These are phyloP conservation scores for Tetrahymena malaccensis DNA, from an alignment of 73 alveolate genomes.

Conservation along the genomic window DNA sequence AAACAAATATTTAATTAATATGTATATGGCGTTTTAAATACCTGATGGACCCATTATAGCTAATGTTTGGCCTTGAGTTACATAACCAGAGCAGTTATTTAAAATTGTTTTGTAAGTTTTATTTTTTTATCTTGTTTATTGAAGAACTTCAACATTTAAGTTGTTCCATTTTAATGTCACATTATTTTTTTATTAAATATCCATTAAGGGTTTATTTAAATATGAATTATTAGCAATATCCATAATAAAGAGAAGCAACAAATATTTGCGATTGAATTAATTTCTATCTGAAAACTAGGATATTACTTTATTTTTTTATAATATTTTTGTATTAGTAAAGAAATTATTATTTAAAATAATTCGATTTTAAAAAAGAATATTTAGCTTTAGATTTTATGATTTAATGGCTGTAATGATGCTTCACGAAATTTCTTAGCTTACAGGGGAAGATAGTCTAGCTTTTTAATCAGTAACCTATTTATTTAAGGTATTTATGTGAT, in stretches of 20 bases:
- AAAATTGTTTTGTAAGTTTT: background rate
- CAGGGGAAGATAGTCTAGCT: background rate
- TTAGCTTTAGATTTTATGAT: background rate
- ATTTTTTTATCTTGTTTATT: background rate
- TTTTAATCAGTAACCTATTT: background rate
- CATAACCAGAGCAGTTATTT: background rate
- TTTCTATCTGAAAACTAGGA: background rate
- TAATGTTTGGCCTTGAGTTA: background rate
- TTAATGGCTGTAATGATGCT: background rate
- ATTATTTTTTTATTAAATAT: background rate
- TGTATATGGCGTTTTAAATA: background rate
- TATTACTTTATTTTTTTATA: background rate
- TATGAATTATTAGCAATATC: background rate
- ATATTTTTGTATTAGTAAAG: no score
- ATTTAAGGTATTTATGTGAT: background rate
- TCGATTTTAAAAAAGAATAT: background rate
- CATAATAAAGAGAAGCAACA: background rate
- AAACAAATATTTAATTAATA: no score
- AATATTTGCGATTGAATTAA: background rate
- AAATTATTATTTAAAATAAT: no score
- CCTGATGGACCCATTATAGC: background rate
- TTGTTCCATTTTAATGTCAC: background rate
- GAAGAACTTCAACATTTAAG: background rate
- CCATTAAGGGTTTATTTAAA: background rate
- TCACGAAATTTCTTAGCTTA: background rate